phyloP scores from a whole-genome alignment of 306 rosid species.

The Dryas drummondii region DNA sequence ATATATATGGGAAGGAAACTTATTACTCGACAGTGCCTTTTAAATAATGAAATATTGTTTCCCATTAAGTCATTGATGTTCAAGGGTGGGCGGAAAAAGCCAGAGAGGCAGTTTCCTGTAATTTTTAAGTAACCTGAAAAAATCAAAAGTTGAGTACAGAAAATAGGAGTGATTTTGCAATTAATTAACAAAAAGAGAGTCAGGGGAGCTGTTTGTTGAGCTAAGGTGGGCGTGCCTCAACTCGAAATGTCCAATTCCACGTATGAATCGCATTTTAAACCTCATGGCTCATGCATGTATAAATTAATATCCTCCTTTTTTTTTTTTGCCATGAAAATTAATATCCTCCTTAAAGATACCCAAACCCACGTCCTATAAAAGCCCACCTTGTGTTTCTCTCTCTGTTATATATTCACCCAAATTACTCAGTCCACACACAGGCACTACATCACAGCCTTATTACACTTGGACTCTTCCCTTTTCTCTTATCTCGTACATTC shows the following conservation, averaged over 20 bases:
- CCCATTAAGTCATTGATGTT: background rate
- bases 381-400: background rate
- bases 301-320: too few relatives aligned
- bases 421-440: background rate
- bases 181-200: background rate
- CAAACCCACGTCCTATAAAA: background rate
- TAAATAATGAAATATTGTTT: slow-evolving; percentile 3
- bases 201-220: background rate
- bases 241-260: background rate
- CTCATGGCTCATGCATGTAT: too few relatives aligned
- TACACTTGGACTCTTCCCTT: slow-evolving; percentile 20
- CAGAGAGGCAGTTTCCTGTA: background rate
- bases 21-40: background rate
- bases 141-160: too few relatives aligned
- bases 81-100: background rate
- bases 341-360: too few relatives aligned
- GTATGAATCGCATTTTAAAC: background rate
- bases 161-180: too few relatives aligned
- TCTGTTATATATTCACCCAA: background rate
- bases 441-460: slow-evolving; percentile 25
- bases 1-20: too few relatives aligned
- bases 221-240: too few relatives aligned
- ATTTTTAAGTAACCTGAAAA: too few relatives aligned
- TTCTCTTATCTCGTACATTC: background rate
- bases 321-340: too few relatives aligned